Conservation (phyloP, 768 basidiomycete species). For the Leccinum subgranulosum region DNA sequence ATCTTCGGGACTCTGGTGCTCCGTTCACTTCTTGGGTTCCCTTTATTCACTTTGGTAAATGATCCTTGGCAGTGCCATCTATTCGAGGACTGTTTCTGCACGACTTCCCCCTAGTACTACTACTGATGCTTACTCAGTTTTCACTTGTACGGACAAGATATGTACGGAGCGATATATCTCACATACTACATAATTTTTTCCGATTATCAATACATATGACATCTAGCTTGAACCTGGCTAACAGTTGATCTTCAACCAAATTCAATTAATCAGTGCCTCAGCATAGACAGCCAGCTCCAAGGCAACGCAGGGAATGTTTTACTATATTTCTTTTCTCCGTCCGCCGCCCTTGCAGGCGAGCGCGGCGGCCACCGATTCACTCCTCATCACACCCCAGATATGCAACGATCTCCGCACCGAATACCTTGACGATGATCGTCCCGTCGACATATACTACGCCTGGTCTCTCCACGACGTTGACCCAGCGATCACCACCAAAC, state of each 20-base stretch:
- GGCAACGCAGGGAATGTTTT: slow-evolving; percentile 55
- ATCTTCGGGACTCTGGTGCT: neutral
- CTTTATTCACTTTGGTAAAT: neutral
- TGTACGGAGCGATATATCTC: too few species aligned
- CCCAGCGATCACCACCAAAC: slow-evolving; percentile 38
- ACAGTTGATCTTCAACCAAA: too few species aligned
- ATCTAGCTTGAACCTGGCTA: too few species aligned
- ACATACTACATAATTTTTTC: too few species aligned
- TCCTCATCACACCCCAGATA: slow-evolving; percentile 79
- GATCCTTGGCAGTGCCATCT: neutral
- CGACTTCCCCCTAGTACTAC: too few species aligned
- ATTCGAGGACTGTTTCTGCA: too few species aligned
- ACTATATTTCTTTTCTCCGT: slow-evolving; percentile 85
- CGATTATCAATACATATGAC: too few species aligned
- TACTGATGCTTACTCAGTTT: too few species aligned
- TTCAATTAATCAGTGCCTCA: too few species aligned
- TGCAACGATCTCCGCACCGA: slow-evolving; percentile 91
- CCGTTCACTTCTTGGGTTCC: neutral
- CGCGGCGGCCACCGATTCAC: slow-evolving; percentile 32
- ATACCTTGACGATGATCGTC: slow-evolving; percentile 42
- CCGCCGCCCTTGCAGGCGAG: slow-evolving; percentile 65
- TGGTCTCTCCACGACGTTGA: slow-evolving; percentile 45
- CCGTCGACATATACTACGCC: slow-evolving; percentile 65
- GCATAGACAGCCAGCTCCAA: too few species aligned
- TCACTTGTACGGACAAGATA: too few species aligned